Conservation (phyloP, 345 rosid species). For the Eucalyptus marginata region DNA sequence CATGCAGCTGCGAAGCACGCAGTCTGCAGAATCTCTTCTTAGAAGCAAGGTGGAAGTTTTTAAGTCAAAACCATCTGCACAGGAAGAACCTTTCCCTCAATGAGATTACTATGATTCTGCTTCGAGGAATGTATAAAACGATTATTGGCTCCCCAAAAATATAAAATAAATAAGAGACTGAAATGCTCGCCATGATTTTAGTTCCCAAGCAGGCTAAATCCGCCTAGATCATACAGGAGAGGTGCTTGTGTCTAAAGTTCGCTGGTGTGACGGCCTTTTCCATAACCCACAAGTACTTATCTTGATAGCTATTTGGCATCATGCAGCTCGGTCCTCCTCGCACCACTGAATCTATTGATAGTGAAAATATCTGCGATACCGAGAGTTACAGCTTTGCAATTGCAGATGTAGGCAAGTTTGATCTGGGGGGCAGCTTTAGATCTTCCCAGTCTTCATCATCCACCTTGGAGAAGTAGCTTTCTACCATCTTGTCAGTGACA, state of each 20-base stretch:
- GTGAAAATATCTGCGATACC: background rate
- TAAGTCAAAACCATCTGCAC: background rate
- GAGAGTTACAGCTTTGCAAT: constrained; percentile 40
- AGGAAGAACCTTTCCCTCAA: background rate
- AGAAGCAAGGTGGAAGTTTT: background rate
- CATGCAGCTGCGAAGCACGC: background rate
- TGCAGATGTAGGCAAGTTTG: constrained; percentile 38
- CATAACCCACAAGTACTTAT: background rate
- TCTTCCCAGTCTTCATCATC: constrained; percentile 55
- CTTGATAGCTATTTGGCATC: background rate
- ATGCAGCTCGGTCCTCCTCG: background rate
- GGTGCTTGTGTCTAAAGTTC: background rate
- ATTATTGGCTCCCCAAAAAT: background rate
- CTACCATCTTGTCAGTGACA: constrained; percentile 39
- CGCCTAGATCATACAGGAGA: background rate
- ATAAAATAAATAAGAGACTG: too few relatives aligned
- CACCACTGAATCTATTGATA: background rate
- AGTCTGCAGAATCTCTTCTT: background rate
- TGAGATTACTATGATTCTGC: background rate
- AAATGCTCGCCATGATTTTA: background rate
- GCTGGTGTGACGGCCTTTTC: background rate
- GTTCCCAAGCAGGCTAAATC: background rate
- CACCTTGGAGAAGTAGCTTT: constrained; percentile 44
- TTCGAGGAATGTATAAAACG: background rate
- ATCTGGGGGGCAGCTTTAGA: constrained; percentile 47